These are phyloP conservation scores for Chrysoporthe cubensis DNA, from an alignment of 2,329 filamentous ascomycete genomes.

Conservation along the genomic window DNA sequence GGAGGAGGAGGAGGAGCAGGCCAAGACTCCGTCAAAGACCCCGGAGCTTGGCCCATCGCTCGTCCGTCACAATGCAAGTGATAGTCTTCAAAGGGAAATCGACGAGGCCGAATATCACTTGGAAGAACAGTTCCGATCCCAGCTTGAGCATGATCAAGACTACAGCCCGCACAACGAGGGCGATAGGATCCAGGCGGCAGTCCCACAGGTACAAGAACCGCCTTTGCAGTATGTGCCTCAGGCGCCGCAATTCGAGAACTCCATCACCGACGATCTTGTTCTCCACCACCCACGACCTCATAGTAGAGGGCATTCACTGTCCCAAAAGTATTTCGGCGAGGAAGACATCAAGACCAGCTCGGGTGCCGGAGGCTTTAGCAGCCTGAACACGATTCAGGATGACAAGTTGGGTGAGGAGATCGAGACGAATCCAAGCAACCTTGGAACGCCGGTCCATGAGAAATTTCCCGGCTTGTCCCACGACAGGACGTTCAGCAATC, in stretches of 20 bases:
- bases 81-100: slow-evolving; percentile 80
- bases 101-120: slow-evolving; percentile 85
- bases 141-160: slow-evolving; percentile 74
- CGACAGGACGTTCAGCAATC: slow-evolving; percentile 63
- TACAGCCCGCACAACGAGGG: slow-evolving; percentile 66
- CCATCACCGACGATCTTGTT: slow-evolving; percentile 57
- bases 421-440: slow-evolving; percentile 74
- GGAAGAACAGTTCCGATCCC: slow-evolving; percentile 77
- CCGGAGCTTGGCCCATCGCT: slow-evolving; percentile 52
- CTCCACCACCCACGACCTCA: slow-evolving; percentile 76
- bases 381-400: slow-evolving; percentile 46
- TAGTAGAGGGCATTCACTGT: slow-evolving; percentile 72
- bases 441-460: slow-evolving; percentile 64
- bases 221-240: slow-evolving; percentile 53
- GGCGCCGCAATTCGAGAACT: slow-evolving; percentile 56
- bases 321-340: slow-evolving; percentile 67
- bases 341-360: slow-evolving; percentile 48
- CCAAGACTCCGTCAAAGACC: slow-evolving; percentile 58
- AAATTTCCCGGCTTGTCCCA: slow-evolving; percentile 53
- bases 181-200: slow-evolving; percentile 37
- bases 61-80: slow-evolving; percentile 70
- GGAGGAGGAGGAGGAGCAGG: slow-evolving; percentile 65
- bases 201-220: slow-evolving; percentile 39
- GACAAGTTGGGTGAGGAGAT: slow-evolving; percentile 66
- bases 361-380: slow-evolving; percentile 42